These are phyloP conservation scores for Kuraishia floccosa DNA, from an alignment of 805 yeast genomes.

Conservation along the genomic window DNA sequence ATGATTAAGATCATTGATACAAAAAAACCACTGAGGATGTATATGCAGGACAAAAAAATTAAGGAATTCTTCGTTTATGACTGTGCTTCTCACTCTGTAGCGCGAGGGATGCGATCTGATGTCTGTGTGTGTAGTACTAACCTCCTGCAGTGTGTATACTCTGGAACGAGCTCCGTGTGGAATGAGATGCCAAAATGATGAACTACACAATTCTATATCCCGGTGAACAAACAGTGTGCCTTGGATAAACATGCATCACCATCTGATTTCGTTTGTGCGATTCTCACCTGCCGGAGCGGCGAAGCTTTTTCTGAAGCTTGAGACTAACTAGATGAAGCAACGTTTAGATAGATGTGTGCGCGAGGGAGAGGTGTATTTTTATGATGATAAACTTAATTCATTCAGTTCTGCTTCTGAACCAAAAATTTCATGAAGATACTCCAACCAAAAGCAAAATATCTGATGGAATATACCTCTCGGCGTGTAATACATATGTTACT, in stretches of 20 bases:
- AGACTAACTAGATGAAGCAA: too few relatives aligned
- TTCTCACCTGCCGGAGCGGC: too few relatives aligned
- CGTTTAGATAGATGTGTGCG: too few relatives aligned
- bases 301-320: too few relatives aligned
- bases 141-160: too few relatives aligned
- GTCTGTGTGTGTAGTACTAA: too few relatives aligned
- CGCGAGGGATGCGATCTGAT: too few relatives aligned
- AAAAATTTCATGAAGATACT: constrained; percentile 52
- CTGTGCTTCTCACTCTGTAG: constrained; percentile 6
- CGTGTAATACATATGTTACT: too few relatives aligned
- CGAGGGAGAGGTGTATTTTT: constrained; percentile 13
- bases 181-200: too few relatives aligned
- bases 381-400: constrained; percentile 53
- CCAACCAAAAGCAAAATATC: constrained; percentile 54
- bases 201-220: too few relatives aligned
- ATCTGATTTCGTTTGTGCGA: constrained; percentile 73
- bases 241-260: constrained; percentile 94
- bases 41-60: constrained; percentile 59
- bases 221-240: constrained; percentile 55
- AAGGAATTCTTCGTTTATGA: constrained; percentile 78
- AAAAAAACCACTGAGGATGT: constrained; percentile 51
- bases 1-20: constrained; percentile 18
- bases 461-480: constrained; percentile 1
- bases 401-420: constrained; percentile 99
- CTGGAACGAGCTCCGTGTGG: too few relatives aligned